A percentile compares a stretch with the other conserved stretches of the same genome.
Conservation (phyloP, 768 basidiomycete species). For the Hebeloma cylindrosporum region DNA sequence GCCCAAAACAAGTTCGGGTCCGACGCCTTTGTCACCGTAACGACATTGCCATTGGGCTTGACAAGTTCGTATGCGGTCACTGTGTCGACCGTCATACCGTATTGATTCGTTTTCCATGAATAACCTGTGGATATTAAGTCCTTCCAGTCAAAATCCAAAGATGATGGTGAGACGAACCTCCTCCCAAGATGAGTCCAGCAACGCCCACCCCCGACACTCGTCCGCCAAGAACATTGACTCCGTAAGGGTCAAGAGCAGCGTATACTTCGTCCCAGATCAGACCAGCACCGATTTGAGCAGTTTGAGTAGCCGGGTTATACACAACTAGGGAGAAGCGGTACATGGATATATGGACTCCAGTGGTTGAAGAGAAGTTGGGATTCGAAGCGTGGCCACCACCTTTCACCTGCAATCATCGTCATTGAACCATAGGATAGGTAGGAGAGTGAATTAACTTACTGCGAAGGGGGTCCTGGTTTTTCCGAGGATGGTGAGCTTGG, state of each 20-base stretch:
- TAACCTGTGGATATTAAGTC: no score
- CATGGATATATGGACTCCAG: constrained; percentile 61
- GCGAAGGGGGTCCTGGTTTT: constrained; percentile 51
- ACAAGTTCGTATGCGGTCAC: constrained; percentile 56
- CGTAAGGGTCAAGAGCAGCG: constrained; percentile 45
- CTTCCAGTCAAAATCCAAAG: no score
- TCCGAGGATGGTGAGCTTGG: constrained; percentile 50
- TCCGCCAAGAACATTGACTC: constrained; percentile 58
- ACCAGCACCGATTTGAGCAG: constrained; percentile 43
- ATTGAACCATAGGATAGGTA: no score
- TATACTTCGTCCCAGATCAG: constrained; percentile 70
- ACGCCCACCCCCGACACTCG: constrained; percentile 60
- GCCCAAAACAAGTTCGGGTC: constrained; percentile 43
- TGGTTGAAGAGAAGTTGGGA: constrained; percentile 58
- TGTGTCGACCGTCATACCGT: constrained; percentile 59
- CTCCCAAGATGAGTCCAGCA: constrained; percentile 58
- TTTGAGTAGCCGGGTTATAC: constrained; percentile 41
- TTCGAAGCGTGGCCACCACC: constrained; percentile 60
- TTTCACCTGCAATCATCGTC: constrained; percentile 51
- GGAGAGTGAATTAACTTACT: constrained; percentile 28
- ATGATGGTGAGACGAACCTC: no score
- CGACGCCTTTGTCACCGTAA: constrained; percentile 32
- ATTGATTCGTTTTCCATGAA: constrained; percentile 63
- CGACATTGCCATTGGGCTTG: constrained; percentile 49
- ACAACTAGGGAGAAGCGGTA: constrained; percentile 43